These are phyloP conservation scores for Termitomyces sp. DNA, from an alignment of 768 basidiomycete genomes.

Conservation along the genomic window DNA sequence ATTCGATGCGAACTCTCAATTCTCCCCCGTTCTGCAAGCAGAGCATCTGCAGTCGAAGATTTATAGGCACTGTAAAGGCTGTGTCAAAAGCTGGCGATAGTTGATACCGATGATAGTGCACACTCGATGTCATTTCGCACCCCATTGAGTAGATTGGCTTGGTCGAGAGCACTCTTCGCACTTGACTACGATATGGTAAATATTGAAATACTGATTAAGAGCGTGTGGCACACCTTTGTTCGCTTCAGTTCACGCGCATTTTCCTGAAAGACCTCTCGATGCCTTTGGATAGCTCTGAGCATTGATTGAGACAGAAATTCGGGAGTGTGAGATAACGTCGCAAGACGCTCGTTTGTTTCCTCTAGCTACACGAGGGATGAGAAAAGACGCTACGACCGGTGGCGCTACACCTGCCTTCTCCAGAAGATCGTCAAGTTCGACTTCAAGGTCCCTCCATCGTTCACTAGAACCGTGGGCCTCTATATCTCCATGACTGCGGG, in stretches of 20 bases:
- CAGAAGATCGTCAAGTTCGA: conserved; percentile 80
- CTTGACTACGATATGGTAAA: conserved; percentile 47
- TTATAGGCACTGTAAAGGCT: conserved; percentile 70
- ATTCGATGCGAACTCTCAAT: conserved; percentile 94
- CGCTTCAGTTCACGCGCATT: conserved; percentile 79
- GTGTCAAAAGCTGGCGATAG: background rate
- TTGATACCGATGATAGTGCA: conserved; percentile 18
- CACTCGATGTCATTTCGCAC: conserved; percentile 97
- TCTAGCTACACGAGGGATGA: conserved; percentile 51
- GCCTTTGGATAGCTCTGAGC: conserved; percentile 85
- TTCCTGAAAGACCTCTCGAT: conserved; percentile 86
- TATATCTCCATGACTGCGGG: conserved; percentile 50
- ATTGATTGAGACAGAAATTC: conserved; percentile 77
- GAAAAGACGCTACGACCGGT: conserved; percentile 5
- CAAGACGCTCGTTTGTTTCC: conserved; percentile 82
- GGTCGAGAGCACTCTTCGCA: conserved; percentile 77
- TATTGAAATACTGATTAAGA: background rate
- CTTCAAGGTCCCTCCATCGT: conserved; percentile 79
- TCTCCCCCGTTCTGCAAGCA: conserved; percentile 81
- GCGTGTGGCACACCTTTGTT: conserved; percentile 62
- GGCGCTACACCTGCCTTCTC: conserved; percentile 56
- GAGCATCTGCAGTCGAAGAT: conserved; percentile 79
- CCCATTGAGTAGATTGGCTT: conserved; percentile 82
- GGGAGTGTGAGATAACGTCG: conserved; percentile 59
- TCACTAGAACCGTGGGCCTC: conserved; percentile 68